Percentiles rank a stretch among this genome's conserved stretches.
Conservation (phyloP, 2,329 filamentous ascomycete species). For the Beauveria medogensis region DNA sequence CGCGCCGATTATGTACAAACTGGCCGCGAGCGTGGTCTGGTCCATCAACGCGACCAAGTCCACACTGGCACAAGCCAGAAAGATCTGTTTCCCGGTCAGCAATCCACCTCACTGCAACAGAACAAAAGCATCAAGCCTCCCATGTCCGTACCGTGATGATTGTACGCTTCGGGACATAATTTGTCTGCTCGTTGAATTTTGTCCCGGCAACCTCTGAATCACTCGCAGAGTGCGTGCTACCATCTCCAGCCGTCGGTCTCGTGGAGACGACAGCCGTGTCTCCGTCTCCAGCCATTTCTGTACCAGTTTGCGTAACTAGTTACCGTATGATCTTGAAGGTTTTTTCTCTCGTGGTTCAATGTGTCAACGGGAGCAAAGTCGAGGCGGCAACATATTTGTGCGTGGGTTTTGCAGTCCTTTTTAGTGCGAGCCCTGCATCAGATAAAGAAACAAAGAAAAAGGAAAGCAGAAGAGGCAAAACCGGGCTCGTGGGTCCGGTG, state of each 20-base stretch:
- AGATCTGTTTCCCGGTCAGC: conserved; percentile 34
- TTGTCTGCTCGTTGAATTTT: conserved; percentile 47
- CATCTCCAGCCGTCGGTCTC: conserved; percentile 10
- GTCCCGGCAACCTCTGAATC: conserved; percentile 15
- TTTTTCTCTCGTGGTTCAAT: no score
- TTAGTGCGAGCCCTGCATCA: neutral
- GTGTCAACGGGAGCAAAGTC: neutral
- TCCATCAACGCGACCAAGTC: conserved; percentile 49
- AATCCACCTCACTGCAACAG: neutral
- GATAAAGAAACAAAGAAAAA: neutral
- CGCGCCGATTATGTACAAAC: conserved; percentile 46
- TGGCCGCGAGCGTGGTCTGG: conserved; percentile 48
- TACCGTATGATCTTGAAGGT: neutral
- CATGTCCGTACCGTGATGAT: conserved; percentile 38
- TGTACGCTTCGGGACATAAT: conserved; percentile 42
- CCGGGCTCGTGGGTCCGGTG: neutral
- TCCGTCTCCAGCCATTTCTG: neutral
- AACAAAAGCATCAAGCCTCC: no score
- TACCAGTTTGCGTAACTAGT: neutral
- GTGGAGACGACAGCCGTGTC: neutral
- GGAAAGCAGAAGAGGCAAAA: neutral
- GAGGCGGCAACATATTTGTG: neutral
- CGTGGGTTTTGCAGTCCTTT: neutral
- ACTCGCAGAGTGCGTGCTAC: conserved; percentile 8
- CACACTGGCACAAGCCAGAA: conserved; percentile 46